phyloP scores from a whole-genome alignment of 768 basidiomycete genomes.

The Boletus edulis region DNA sequence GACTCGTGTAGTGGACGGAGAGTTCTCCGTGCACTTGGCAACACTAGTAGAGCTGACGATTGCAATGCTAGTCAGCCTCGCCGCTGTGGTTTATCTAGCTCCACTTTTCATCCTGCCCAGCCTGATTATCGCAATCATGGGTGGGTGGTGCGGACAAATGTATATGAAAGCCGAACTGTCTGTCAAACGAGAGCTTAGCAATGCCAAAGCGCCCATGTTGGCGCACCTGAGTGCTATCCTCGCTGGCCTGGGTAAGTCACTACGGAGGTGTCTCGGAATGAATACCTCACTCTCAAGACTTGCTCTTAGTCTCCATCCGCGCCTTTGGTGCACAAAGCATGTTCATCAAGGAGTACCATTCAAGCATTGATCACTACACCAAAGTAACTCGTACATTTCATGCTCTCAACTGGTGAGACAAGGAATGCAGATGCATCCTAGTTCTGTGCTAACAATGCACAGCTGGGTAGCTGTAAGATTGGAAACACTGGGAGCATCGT shows the following conservation, averaged over 20 bases:
- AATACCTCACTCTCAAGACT: background rate
- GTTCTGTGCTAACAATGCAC: background rate
- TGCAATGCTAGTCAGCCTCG: constrained; percentile 2
- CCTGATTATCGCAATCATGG: constrained; percentile 26
- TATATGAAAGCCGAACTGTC: constrained; percentile 43
- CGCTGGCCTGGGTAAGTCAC: constrained; percentile 14
- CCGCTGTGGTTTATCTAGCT: background rate
- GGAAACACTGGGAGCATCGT: constrained; percentile 41
- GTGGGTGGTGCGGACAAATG: constrained; percentile 34
- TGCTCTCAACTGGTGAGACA: constrained; percentile 24
- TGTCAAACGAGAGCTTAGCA: constrained; percentile 31
- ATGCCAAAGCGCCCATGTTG: constrained; percentile 20
- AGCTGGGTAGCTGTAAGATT: constrained; percentile 38
- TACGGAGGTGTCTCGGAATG: background rate
- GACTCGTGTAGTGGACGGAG: constrained; percentile 10
- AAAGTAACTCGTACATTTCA: constrained; percentile 28
- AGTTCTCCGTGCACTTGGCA: background rate
- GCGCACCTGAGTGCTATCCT: constrained; percentile 12
- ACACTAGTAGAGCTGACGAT: constrained; percentile 1
- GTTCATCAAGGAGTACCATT: constrained; percentile 28
- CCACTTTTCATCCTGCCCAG: constrained; percentile 26
- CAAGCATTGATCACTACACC: constrained; percentile 36
- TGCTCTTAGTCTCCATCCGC: constrained; percentile 34
- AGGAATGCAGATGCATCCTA: too few species aligned
- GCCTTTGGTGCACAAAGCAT: constrained; percentile 37